Evolutionary conservation across 2,329 filamentous ascomycete species (phyloP).

Genomic region (Xylaria sp.): DNA sequence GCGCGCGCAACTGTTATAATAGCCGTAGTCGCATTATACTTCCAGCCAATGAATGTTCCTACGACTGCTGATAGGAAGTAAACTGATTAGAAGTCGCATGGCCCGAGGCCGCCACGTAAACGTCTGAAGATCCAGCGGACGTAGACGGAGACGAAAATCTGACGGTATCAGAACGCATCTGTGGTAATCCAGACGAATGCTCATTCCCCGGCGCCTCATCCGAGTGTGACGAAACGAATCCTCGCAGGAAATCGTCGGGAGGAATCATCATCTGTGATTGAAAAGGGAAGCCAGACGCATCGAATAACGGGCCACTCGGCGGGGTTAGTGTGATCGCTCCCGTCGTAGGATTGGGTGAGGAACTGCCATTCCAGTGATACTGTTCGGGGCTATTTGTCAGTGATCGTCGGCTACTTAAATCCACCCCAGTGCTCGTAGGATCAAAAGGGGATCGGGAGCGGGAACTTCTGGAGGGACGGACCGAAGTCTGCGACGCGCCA

Average conservation of each 20-base stretch:
- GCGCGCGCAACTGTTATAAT: background rate
- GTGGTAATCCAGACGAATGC: constrained; percentile 34
- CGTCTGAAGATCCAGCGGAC: constrained; percentile 38
- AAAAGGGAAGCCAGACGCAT: constrained; percentile 34
- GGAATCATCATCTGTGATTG: constrained; percentile 34
- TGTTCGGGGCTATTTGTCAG: constrained; percentile 38
- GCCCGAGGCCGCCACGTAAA: constrained; percentile 38
- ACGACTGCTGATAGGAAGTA: constrained; percentile 42
- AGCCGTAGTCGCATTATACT: constrained; percentile 19
- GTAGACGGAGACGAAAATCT: constrained; percentile 41
- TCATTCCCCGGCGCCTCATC: constrained; percentile 27
- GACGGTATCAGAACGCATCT: constrained; percentile 35
- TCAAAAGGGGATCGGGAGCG: constrained; percentile 34
- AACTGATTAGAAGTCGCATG: constrained; percentile 37
- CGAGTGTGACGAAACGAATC: constrained; percentile 10
- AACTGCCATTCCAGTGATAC: constrained; percentile 36
- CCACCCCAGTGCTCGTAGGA: constrained; percentile 14
- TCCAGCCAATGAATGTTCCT: constrained; percentile 36
- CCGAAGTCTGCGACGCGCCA: constrained; percentile 39
- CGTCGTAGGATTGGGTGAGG: constrained; percentile 33
- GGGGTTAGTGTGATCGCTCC: constrained; percentile 32
- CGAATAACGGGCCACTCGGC: constrained; percentile 30
- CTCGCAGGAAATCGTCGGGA: constrained; percentile 34
- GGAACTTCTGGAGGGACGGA: constrained; percentile 40
- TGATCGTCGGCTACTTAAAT: constrained; percentile 25